Evolutionary conservation across 805 yeast species (phyloP).

Genomic region (Saccharomycopsis lassenensis): DNA sequence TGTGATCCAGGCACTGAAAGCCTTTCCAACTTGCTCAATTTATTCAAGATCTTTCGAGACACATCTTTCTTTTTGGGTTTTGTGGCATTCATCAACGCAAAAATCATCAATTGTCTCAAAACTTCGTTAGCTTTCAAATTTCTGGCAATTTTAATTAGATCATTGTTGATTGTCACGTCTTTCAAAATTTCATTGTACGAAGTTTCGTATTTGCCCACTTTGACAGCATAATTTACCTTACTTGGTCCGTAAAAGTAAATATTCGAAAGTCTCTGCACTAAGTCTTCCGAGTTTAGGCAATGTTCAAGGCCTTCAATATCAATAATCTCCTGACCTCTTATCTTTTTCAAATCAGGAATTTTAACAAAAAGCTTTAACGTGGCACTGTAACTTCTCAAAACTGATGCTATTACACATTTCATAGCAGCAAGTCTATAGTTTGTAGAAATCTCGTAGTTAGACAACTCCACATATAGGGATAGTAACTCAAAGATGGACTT

Average conservation of each 20-base stretch:
- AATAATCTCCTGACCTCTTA: too few species aligned
- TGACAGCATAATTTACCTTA: conserved; percentile 19
- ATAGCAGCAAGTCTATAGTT: too few species aligned
- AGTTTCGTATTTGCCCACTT: conserved; percentile 20
- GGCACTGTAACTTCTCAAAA: too few species aligned
- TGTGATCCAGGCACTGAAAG: not conserved
- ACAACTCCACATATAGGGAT: too few species aligned
- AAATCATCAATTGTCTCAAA: conserved; percentile 22
- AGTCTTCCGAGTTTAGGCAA: too few species aligned
- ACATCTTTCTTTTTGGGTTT: conserved; percentile 16
- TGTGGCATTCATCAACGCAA: conserved; percentile 20
- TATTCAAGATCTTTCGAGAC: conserved; percentile 20
- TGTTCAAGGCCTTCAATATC: too few species aligned
- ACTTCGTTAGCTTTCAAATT: conserved; percentile 25
- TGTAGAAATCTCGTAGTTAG: too few species aligned
- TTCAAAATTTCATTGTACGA: conserved; percentile 21
- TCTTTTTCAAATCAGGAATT: too few species aligned
- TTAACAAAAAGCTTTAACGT: too few species aligned
- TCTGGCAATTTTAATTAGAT: conserved; percentile 20
- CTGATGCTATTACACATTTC: too few species aligned
- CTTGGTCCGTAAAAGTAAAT: conserved; percentile 14
- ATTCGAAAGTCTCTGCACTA: conserved; percentile 22
- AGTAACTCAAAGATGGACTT: too few species aligned
- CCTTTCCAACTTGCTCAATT: not conserved
- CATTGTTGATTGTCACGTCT: conserved; percentile 20